These are phyloP conservation scores for Emiliania huxleyi DNA, from an alignment of 78 protist genomes.

Conservation along the genomic window DNA sequence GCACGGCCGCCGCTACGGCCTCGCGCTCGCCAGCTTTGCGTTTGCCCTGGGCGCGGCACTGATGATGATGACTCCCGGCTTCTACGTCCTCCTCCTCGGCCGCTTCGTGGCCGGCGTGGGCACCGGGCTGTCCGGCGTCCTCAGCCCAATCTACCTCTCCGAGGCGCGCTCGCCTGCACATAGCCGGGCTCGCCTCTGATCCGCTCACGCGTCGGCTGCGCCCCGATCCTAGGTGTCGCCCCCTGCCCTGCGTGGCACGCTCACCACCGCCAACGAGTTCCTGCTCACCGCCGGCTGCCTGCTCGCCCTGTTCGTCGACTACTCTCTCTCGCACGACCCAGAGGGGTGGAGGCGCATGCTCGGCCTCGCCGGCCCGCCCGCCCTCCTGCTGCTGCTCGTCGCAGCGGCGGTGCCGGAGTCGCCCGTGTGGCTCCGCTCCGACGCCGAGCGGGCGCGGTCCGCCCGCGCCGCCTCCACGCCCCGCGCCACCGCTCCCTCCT, in stretches of 20 bases:
- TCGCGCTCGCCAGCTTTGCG: not conserved
- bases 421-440: not conserved
- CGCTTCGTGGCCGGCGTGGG: not conserved
- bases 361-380: not conserved
- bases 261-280: not conserved
- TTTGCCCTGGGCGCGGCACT: not conserved
- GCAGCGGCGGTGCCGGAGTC: not conserved
- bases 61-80: not conserved
- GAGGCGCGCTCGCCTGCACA: no score
- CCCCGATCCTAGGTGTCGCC: no score
- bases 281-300: not conserved
- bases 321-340: not conserved
- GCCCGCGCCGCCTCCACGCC: no score
- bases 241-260: not conserved
- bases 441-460: no score
- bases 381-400: not conserved
- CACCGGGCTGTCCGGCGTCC: not conserved
- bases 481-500: no score
- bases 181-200: no score
- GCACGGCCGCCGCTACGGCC: not conserved
- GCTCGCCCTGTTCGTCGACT: not conserved
- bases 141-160: not conserved
- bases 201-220: no score
- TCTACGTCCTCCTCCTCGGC: not conserved
- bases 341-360: not conserved